These are phyloP conservation scores for Eudorina sp. DNA, from an alignment of 139 green algal genomes.

Conservation along the genomic window DNA sequence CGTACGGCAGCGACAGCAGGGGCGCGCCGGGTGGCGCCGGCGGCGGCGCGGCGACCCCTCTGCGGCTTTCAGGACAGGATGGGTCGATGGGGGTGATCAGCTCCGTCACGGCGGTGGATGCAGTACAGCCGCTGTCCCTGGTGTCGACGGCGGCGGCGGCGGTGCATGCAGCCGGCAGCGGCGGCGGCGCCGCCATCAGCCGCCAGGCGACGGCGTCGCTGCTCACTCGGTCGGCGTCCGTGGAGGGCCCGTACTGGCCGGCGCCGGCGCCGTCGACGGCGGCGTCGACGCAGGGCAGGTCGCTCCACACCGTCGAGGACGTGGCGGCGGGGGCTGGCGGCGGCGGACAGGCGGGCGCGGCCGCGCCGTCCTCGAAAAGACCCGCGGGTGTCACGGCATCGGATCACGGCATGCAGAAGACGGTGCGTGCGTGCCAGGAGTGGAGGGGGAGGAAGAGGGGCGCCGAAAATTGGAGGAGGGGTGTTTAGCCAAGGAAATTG, in stretches of 20 bases:
- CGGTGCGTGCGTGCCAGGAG: too few relatives aligned
- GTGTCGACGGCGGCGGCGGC: neutral
- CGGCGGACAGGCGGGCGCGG: neutral
- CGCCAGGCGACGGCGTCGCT: neutral
- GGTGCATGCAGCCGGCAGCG: neutral
- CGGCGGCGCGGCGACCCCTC: neutral
- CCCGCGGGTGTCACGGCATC: too few relatives aligned
- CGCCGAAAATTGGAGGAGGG: too few relatives aligned
- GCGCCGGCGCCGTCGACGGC: neutral
- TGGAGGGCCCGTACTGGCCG: neutral
- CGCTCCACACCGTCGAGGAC: neutral
- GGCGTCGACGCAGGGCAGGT: neutral
- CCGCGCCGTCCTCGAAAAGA: too few relatives aligned
- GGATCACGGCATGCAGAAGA: too few relatives aligned
- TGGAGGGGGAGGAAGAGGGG: too few relatives aligned
- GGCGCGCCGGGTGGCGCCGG: neutral
- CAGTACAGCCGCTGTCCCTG: neutral
- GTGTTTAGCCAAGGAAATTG: too few relatives aligned
- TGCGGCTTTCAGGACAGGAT: neutral
- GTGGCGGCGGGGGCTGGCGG: neutral
- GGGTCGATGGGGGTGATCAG: too few relatives aligned
- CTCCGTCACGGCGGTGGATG: too few relatives aligned
- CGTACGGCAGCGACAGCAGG: too few relatives aligned
- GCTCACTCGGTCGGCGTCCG: neutral
- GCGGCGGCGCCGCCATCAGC: neutral